Evolutionary conservation across 1,139 yeast genomes (phyloP).

Genomic region (Hyphopichia burtonii): DNA sequence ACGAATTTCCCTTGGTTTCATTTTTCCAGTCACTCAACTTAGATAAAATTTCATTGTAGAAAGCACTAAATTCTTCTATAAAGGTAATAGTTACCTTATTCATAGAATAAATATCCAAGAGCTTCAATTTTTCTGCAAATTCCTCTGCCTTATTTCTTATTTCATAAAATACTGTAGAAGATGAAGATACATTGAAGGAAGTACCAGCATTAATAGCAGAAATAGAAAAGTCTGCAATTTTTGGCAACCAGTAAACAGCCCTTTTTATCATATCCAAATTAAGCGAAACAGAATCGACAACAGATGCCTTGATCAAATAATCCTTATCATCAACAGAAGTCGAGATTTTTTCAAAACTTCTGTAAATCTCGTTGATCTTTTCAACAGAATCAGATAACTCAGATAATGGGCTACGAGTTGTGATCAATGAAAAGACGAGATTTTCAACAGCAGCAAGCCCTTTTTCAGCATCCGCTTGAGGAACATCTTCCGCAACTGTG

Average conservation of each 20-base stretch:
- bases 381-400: constrained; percentile 23
- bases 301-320: constrained; percentile 15
- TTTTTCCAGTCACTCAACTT: constrained; percentile 29
- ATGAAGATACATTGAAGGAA: constrained; percentile 11
- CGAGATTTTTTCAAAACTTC: constrained; percentile 17
- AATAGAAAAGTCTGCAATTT: constrained; percentile 48
- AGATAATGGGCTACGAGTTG: constrained; percentile 47
- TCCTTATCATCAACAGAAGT: constrained; percentile 9
- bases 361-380: constrained; percentile 10
- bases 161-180: constrained; percentile 16
- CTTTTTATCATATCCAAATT: constrained; percentile 17
- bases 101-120: constrained; percentile 10
- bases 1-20: constrained; percentile 27
- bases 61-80: constrained; percentile 20
- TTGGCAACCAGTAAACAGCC: constrained; percentile 44
- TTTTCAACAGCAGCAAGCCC: constrained; percentile 83
- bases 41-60: constrained; percentile 16
- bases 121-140: constrained; percentile 10
- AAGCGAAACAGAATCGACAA: constrained; percentile 14
- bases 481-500: constrained; percentile 69
- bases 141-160: constrained; percentile 18
- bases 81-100: constrained; percentile 14
- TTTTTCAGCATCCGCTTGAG: constrained; percentile 69
- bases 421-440: constrained; percentile 53
- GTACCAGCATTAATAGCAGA: constrained; percentile 22